phyloP scores from a whole-genome alignment of 495 filamentous ascomycete species.

The Patellaria atrata region DNA sequence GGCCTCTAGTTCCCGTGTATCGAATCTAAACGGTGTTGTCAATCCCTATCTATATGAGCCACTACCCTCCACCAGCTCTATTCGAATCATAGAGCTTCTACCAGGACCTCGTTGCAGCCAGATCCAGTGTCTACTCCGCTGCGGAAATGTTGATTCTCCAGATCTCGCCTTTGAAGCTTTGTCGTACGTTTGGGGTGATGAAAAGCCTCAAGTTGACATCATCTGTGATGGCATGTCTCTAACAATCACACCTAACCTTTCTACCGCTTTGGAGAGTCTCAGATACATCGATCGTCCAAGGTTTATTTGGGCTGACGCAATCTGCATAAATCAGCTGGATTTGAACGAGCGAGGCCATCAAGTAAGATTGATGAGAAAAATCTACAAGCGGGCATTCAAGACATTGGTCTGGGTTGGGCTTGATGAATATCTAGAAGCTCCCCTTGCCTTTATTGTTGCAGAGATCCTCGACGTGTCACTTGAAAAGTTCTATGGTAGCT shows the following conservation, averaged over 20 bases:
- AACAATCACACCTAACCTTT: constrained; percentile 4
- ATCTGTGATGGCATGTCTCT: not conserved
- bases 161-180: constrained; percentile 8
- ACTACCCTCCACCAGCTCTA: too few species aligned
- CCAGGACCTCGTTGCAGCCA: too few species aligned
- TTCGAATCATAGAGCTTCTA: too few species aligned
- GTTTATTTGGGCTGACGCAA: constrained; percentile 9
- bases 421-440: not conserved
- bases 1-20: too few species aligned
- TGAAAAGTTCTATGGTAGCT: not conserved
- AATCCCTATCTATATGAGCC: too few species aligned
- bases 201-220: constrained; percentile 1
- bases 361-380: not conserved
- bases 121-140: too few species aligned
- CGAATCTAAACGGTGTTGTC: too few species aligned
- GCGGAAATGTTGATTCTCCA: too few species aligned
- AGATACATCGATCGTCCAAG: not conserved
- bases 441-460: not conserved
- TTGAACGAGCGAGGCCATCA: not conserved
- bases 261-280: constrained; percentile 5
- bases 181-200: constrained; percentile 9
- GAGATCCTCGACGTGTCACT: not conserved
- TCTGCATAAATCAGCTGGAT: constrained; percentile 10
- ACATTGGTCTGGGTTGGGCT: constrained; percentile 1
- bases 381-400: not conserved